A percentile compares a stretch with the other conserved stretches of the same genome.
These are phyloP conservation scores for Cyberlindnera mississippiensis DNA, from an alignment of 805 yeast species.

Conservation along the genomic window DNA sequence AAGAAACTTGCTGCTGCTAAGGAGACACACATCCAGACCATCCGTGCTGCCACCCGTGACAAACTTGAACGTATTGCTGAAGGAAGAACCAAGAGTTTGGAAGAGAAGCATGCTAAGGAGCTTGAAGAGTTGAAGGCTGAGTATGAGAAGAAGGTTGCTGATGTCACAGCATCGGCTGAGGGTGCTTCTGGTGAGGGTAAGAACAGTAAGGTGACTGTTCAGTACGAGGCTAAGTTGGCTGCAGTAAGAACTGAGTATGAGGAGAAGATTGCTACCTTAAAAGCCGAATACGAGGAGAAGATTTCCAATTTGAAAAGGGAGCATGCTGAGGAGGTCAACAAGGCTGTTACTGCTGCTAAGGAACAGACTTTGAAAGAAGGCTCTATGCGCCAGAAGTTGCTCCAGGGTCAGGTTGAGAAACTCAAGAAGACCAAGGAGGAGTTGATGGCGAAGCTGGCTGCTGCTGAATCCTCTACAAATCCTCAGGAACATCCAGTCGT, in stretches of 20 bases:
- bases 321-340: constrained; percentile 23
- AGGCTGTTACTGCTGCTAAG: constrained; percentile 23
- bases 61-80: constrained; percentile 28
- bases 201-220: neutral
- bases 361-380: constrained; percentile 29
- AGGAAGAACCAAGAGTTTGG: constrained; percentile 25
- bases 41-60: constrained; percentile 38
- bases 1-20: constrained; percentile 22
- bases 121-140: constrained; percentile 28
- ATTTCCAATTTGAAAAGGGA: constrained; percentile 29
- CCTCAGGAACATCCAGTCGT: no score
- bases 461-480: constrained; percentile 2
- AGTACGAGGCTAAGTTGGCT: neutral
- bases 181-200: no score
- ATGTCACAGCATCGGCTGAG: constrained; percentile 2
- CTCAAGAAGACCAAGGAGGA: constrained; percentile 36
- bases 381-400: constrained; percentile 36
- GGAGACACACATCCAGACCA: constrained; percentile 27
- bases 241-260: constrained; percentile 26
- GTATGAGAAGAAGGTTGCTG: constrained; percentile 26
- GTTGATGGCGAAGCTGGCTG: constrained; percentile 18
- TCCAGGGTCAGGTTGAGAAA: constrained; percentile 39
- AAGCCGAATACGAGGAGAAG: constrained; percentile 30
- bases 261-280: constrained; percentile 26
- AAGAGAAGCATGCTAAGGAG: constrained; percentile 28